A percentile compares a stretch with the other conserved stretches of the same genome.
phyloP scores from a whole-genome alignment of 1,139 yeast species.

The Diutina pseudorugosa region DNA sequence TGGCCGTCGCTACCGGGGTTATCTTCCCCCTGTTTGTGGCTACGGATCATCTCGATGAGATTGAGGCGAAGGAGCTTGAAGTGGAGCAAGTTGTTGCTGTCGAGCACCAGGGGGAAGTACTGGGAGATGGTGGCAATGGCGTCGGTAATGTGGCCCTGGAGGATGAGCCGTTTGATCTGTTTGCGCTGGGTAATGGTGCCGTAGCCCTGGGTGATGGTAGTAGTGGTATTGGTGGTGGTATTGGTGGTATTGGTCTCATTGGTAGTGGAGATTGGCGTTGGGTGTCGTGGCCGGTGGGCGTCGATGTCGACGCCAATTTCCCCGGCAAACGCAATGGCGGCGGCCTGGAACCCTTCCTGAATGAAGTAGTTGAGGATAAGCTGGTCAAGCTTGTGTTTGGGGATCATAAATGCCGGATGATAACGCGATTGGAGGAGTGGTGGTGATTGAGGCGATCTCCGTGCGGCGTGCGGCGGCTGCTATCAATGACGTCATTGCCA shows the following conservation, averaged over 20 bases:
- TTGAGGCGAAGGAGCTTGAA: constrained; percentile 50
- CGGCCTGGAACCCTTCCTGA: constrained; percentile 45
- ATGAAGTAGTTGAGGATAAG: constrained; percentile 43
- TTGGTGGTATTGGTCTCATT: too few species aligned
- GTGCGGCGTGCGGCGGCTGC: too few species aligned
- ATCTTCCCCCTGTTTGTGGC: constrained; percentile 20
- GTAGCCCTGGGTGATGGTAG: constrained; percentile 18
- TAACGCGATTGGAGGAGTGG: neutral
- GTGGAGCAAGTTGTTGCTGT: constrained; percentile 44
- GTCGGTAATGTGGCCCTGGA: constrained; percentile 36
- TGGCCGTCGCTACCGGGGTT: constrained; percentile 15
- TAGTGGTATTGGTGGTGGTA: neutral
- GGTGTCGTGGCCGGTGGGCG: constrained; percentile 8
- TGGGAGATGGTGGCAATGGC: constrained; percentile 36
- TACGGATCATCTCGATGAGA: constrained; percentile 51
- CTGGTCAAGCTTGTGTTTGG: constrained; percentile 19
- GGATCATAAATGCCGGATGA: neutral
- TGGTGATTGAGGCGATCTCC: neutral
- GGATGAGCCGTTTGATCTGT: constrained; percentile 33
- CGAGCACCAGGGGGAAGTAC: constrained; percentile 42
- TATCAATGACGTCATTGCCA: too few species aligned
- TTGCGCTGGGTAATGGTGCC: constrained; percentile 36
- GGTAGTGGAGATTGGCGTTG: too few species aligned
- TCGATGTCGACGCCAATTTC: constrained; percentile 22
- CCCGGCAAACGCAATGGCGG: constrained; percentile 36